Conservation (phyloP, 2,329 filamentous ascomycete species). For the Aspergillus floridensis region DNA sequence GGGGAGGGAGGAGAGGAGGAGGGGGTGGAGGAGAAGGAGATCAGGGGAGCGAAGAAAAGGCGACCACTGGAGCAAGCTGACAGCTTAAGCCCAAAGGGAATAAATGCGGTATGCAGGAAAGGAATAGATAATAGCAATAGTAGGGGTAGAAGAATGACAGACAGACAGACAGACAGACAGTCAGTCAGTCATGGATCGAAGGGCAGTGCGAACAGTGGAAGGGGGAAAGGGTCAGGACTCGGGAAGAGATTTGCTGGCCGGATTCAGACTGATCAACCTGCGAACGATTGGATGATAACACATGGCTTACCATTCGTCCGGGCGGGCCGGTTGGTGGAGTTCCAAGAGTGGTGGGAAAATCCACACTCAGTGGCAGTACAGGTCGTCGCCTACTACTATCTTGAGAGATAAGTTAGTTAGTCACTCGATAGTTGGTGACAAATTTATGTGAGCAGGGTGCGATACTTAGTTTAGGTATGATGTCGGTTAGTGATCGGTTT, state of each 20-base stretch:
- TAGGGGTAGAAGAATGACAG: background rate
- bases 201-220: conserved; percentile 1
- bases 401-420: no score
- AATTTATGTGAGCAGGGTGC: no score
- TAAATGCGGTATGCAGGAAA: background rate
- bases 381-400: no score
- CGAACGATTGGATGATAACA: conserved; percentile 15
- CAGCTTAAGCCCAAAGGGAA: background rate
- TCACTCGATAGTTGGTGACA: no score
- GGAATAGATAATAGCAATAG: background rate
- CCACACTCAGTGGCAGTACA: no score
- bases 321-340: conserved; percentile 1
- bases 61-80: background rate
- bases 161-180: background rate
- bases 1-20: background rate
- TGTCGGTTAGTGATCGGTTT: no score
- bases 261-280: conserved; percentile 17
- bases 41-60: background rate
- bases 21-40: background rate
- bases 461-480: no score
- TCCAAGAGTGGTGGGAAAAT: background rate
- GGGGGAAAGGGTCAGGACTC: conserved; percentile 5
- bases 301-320: conserved; percentile 13
- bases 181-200: conserved; percentile 7
- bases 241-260: conserved; percentile 19